Conservation (phyloP, 352 stramenopile genomes). For the Pythium aristosporum region DNA sequence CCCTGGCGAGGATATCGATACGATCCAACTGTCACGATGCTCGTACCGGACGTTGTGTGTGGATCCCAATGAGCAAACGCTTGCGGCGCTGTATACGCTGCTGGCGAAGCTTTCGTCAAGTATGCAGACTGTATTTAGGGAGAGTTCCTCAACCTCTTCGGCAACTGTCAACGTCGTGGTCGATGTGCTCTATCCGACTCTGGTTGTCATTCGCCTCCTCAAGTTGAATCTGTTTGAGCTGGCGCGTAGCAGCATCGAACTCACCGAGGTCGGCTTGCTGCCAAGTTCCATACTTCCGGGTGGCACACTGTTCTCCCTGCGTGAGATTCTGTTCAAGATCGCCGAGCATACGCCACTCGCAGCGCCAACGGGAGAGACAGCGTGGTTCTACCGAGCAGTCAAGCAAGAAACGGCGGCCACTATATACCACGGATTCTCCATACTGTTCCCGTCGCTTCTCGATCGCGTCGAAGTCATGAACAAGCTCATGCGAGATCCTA, state of each 20-base stretch:
- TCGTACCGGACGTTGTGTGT: constrained; percentile 78
- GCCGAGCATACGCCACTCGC: constrained; percentile 44
- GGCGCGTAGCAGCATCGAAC: constrained; percentile 63
- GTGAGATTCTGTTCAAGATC: constrained; percentile 70
- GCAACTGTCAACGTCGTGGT: constrained; percentile 27
- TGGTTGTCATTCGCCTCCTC: constrained; percentile 70
- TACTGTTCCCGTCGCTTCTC: constrained; percentile 75
- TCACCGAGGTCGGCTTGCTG: constrained; percentile 53
- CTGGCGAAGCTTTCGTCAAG: constrained; percentile 36
- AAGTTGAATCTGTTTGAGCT: constrained; percentile 91
- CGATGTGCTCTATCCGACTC: constrained; percentile 66
- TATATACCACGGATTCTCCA: constrained; percentile 82
- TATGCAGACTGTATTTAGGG: constrained; percentile 29
- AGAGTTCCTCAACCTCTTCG: background rate
- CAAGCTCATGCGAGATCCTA: constrained; percentile 52
- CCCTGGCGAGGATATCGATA: constrained; percentile 67
- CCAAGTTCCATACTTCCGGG: constrained; percentile 33
- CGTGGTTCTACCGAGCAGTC: constrained; percentile 76
- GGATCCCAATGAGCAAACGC: constrained; percentile 73
- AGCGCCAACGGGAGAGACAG: constrained; percentile 34
- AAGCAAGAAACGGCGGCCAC: constrained; percentile 76
- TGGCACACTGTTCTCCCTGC: constrained; percentile 52
- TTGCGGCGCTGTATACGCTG: constrained; percentile 58
- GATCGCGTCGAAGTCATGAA: constrained; percentile 84
- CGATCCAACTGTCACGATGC: constrained; percentile 78